A percentile compares a stretch with the other conserved stretches of the same genome.
Evolutionary conservation across 805 yeast genomes (phyloP).

Genomic region (Sugiyamaella qingdaonensis): DNA sequence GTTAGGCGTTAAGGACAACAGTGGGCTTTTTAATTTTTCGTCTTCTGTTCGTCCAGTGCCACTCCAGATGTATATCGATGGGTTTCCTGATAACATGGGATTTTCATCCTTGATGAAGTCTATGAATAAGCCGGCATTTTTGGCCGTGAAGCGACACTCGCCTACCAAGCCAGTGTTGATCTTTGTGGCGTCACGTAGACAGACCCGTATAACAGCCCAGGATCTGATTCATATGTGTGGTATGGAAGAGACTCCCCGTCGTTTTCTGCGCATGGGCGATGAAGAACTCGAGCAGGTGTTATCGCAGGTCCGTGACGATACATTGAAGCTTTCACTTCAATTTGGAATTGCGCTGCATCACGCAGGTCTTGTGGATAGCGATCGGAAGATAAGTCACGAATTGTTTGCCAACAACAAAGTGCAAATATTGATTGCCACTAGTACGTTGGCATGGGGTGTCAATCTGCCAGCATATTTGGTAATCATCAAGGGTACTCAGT

Average conservation of each 20-base stretch:
- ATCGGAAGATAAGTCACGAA: slow-evolving; percentile 65
- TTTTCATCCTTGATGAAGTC: slow-evolving; percentile 83
- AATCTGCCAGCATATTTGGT: slow-evolving; percentile 78
- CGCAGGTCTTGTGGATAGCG: slow-evolving; percentile 74
- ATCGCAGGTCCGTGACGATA: slow-evolving; percentile 70
- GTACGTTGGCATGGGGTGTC: slow-evolving; percentile 87
- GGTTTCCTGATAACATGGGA: slow-evolving; percentile 76
- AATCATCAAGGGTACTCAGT: slow-evolving; percentile 69
- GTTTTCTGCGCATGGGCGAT: slow-evolving; percentile 65
- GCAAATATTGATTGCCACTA: slow-evolving; percentile 71
- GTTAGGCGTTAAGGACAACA: slow-evolving; percentile 57
- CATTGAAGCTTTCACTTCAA: slow-evolving; percentile 66
- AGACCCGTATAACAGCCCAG: slow-evolving; percentile 73
- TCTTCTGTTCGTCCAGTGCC: slow-evolving; percentile 83
- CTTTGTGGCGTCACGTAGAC: slow-evolving; percentile 82
- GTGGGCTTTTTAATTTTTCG: slow-evolving; percentile 73
- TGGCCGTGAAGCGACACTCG: slow-evolving; percentile 89
- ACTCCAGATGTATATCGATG: slow-evolving; percentile 80
- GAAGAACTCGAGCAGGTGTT: slow-evolving; percentile 51
- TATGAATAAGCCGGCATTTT: slow-evolving; percentile 85
- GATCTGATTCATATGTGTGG: slow-evolving; percentile 78
- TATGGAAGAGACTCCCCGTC: slow-evolving; percentile 67
- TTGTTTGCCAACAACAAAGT: slow-evolving; percentile 65
- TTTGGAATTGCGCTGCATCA: slow-evolving; percentile 81
- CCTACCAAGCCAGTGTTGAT: slow-evolving; percentile 78